These are phyloP conservation scores for Eremochloa ophiuroides DNA, from an alignment of 176 grass and related monocot genomes.

Conservation along the genomic window DNA sequence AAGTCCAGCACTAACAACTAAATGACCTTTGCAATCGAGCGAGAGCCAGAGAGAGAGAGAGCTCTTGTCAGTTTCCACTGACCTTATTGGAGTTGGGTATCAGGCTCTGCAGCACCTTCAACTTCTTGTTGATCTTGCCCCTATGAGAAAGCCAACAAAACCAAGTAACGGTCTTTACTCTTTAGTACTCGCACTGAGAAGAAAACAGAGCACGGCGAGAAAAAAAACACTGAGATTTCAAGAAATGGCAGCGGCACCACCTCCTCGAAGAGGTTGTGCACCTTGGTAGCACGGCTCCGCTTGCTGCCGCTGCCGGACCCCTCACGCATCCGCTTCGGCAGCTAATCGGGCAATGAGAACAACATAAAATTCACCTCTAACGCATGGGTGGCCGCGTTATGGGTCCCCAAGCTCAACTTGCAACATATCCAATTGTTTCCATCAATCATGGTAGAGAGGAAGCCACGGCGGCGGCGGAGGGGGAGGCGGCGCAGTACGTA, in stretches of 20 bases:
- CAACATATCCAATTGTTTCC: no score
- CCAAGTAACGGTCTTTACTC: no score
- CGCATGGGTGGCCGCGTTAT: no score
- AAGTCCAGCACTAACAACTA: neutral
- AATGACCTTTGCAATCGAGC: neutral
- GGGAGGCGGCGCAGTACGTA: no score
- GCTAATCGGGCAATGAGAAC: constrained; percentile 47
- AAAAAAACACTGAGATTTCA: neutral
- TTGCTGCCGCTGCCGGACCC: constrained; percentile 72
- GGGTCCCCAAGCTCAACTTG: no score
- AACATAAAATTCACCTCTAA: no score
- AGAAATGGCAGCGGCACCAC: constrained; percentile 8
- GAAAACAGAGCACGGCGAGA: neutral
- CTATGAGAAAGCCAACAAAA: no score
- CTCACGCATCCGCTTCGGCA: constrained; percentile 24
- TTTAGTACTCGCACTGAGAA: neutral
- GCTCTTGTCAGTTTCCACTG: no score
- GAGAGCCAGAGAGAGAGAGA: neutral
- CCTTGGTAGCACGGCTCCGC: constrained; percentile 80
- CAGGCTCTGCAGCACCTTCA: no score
- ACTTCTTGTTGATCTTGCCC: no score
- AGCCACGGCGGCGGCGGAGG: neutral
- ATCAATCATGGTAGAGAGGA: no score
- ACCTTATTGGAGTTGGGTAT: no score
- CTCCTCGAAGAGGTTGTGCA: constrained; percentile 97